Conservation (phyloP, 1,284 basidiomycete species). For the Ceratobasidium theobromae region DNA sequence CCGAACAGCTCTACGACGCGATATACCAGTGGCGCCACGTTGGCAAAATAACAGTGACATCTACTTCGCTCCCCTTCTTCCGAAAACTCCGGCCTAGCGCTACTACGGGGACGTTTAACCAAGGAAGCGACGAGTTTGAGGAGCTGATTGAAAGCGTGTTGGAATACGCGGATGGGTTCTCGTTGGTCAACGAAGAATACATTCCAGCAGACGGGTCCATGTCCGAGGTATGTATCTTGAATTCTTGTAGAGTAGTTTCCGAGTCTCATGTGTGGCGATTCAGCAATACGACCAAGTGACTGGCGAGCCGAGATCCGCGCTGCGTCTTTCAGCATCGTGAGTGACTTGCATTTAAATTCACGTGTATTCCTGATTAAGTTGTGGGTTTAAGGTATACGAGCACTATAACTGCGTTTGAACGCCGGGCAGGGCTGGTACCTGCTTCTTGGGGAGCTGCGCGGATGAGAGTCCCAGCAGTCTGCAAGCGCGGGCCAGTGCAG, state of each 20-base stretch:
- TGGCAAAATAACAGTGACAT: constrained; percentile 29
- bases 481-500: constrained; percentile 4
- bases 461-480: neutral
- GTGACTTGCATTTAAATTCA: neutral
- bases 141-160: neutral
- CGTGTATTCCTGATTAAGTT: neutral
- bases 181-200: constrained; percentile 14
- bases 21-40: constrained; percentile 30
- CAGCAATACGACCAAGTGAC: constrained; percentile 19
- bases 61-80: constrained; percentile 35
- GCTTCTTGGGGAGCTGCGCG: constrained; percentile 3
- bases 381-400: constrained; percentile 6
- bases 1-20: constrained; percentile 37
- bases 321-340: constrained; percentile 18
- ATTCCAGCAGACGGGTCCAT: constrained; percentile 22
- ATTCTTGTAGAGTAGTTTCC: neutral
- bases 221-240: constrained; percentile 12
- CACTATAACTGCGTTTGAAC: constrained; percentile 16
- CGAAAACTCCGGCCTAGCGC: neutral
- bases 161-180: constrained; percentile 13
- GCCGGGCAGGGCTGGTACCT: constrained; percentile 2
- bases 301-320: constrained; percentile 11
- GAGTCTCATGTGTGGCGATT: neutral
- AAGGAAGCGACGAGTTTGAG: neutral
- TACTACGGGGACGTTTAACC: constrained; percentile 8